Evolutionary conservation across 2,329 filamentous ascomycete genomes (phyloP).

Genomic region (Colletotrichum phormii): DNA sequence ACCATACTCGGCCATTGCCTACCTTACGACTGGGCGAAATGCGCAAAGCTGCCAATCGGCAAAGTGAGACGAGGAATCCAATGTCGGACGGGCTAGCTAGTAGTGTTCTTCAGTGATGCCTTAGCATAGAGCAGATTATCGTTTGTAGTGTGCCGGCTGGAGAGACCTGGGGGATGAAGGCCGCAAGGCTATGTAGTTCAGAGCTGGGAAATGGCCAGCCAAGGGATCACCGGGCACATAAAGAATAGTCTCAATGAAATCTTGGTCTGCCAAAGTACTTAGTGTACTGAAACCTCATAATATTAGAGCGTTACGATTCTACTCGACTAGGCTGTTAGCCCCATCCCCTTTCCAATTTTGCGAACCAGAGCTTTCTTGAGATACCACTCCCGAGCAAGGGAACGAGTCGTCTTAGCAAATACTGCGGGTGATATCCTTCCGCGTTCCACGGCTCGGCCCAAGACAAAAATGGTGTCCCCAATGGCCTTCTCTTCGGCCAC

Average conservation of each 20-base stretch:
- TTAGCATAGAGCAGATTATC: not conserved
- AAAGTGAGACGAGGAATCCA: not conserved
- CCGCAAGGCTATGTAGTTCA: no score
- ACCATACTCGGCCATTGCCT: not conserved
- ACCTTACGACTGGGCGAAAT: not conserved
- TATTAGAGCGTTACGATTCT: not conserved
- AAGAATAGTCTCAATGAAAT: not conserved
- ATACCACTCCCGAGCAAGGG: conserved; percentile 82
- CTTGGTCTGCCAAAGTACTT: not conserved
- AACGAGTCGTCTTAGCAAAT: conserved; percentile 82
- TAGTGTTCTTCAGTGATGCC: not conserved
- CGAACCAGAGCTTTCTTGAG: conserved; percentile 83
- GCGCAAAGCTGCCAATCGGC: not conserved
- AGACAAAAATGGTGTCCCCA: conserved; percentile 86
- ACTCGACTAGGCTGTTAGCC: conserved; percentile 54
- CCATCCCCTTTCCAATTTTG: conserved; percentile 84
- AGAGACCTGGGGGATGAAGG: not conserved
- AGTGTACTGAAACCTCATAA: not conserved
- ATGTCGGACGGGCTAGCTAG: not conserved
- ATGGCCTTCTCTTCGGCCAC: conserved; percentile 90
- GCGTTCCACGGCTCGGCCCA: conserved; percentile 79
- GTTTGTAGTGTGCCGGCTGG: not conserved
- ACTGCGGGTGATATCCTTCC: conserved; percentile 78
- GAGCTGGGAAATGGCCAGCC: not conserved
- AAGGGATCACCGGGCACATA: not conserved